Percentiles rank a stretch among this genome's conserved stretches.
Evolutionary conservation across 2,329 filamentous ascomycete species (phyloP).

Genomic region (Fusarium annulatum): DNA sequence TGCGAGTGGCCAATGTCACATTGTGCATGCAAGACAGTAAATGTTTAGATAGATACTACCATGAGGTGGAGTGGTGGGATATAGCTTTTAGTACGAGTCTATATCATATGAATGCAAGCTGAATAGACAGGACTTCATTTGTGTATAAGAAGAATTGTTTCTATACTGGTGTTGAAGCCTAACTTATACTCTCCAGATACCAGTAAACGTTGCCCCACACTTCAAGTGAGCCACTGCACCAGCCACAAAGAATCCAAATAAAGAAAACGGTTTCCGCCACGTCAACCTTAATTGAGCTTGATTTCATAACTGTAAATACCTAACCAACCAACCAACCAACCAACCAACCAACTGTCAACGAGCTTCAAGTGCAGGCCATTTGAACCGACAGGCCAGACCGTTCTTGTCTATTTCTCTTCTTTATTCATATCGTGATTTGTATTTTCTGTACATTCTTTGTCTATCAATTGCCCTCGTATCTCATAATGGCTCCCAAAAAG

Average conservation of each 20-base stretch:
- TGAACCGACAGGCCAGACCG: constrained; percentile 35
- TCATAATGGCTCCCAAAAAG: constrained; percentile 40
- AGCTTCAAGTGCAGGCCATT: constrained; percentile 50
- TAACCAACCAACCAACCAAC: constrained; percentile 11
- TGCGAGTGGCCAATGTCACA: not conserved
- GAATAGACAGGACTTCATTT: not conserved
- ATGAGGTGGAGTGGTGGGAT: not conserved
- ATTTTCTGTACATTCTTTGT: constrained; percentile 17
- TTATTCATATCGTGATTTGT: not conserved
- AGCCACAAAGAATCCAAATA: constrained; percentile 36
- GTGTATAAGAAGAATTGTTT: not conserved
- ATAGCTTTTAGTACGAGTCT: too few relatives aligned
- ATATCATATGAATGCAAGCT: not conserved
- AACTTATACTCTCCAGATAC: not conserved
- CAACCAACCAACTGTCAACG: constrained; percentile 37
- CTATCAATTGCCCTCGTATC: not conserved
- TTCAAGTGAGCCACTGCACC: constrained; percentile 34
- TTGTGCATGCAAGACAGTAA: not conserved
- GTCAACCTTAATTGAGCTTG: constrained; percentile 34
- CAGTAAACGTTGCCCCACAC: not conserved
- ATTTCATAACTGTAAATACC: constrained; percentile 5
- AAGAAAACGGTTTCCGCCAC: constrained; percentile 32
- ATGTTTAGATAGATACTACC: not conserved
- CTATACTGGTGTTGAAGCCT: not conserved
- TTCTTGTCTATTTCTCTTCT: constrained; percentile 3